Evolutionary conservation across 345 rosid species (phyloP).

Genomic region (Ceriops tagal): DNA sequence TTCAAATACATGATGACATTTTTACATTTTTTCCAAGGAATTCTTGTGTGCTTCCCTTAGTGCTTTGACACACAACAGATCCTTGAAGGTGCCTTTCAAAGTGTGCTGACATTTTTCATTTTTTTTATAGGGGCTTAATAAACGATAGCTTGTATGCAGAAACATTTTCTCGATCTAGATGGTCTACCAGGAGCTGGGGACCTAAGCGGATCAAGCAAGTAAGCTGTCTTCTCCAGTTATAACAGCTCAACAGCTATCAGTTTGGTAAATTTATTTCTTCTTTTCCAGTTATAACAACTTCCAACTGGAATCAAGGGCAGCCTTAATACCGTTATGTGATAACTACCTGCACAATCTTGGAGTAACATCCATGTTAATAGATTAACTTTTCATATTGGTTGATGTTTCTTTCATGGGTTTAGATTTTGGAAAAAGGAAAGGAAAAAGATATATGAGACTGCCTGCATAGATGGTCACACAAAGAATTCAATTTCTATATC

Average conservation of each 20-base stretch:
- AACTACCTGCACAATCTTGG: too few relatives aligned
- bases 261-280: too few relatives aligned
- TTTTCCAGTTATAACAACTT: too few relatives aligned
- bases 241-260: too few relatives aligned
- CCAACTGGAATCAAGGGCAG: too few relatives aligned
- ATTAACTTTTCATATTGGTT: not conserved
- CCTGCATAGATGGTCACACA: not conserved
- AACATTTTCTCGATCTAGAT: constrained; percentile 64
- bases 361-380: not conserved
- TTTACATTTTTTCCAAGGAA: not conserved
- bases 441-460: too few relatives aligned
- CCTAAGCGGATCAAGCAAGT: constrained; percentile 87
- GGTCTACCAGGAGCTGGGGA: constrained; percentile 89
- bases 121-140: constrained; percentile 58
- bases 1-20: not conserved
- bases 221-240: constrained; percentile 21
- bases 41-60: constrained; percentile 2
- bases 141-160: constrained; percentile 79
- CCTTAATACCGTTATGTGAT: too few relatives aligned
- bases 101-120: constrained; percentile 15
- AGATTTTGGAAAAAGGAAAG: not conserved
- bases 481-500: not conserved
- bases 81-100: not conserved
- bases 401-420: not conserved
- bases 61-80: not conserved